Base-by-base conservation (phyloP, 352 stramenopile genomes). In the Phytophthora ramorum region DNA sequence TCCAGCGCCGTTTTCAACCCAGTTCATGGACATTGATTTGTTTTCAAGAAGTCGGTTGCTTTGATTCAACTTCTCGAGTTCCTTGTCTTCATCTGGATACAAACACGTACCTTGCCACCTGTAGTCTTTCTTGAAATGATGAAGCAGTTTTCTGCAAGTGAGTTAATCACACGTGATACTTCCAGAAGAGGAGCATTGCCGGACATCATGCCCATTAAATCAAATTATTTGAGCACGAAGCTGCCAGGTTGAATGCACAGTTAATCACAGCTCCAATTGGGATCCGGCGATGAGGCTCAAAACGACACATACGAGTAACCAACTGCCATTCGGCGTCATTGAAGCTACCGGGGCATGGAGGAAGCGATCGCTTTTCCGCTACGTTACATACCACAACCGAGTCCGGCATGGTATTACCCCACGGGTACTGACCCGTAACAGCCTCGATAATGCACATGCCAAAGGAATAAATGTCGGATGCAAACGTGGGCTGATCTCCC, bases 381-480 rank as follows among this genome's bases (percentile, higher is more conserved):
- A 63, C 56, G 16, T 63, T 56, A 4, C 14, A 26, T 32, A 24
- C 34, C 22, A 63, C 44, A 5, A 32, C 57, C 7, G 24, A 48
- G 26, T 64, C 57, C 12, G 26, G 35, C 22, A 64, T 50, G 14
- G 35, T n/a, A 14, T 58, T 57, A 10, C 58, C 47, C 58, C 58
- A 66, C 19, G 56, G 56, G 48, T 57, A 64, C 35, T 57, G 22
- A 1, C 37, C 37, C 17, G 57, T 64, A 16, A 64, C 47, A 14
- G 57, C 24, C 37, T 64, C 57, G 16, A 64, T 45, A 19, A 64
- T 64, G 10, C 57, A 57, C 57, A 64, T 64, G 9, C 57, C 57
- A 37, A 57, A 38, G 6, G 57, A 64, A 37, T 57, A 64, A 51
- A 64, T 64, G 19, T 64, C 57, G 8, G 57, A 64, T 48, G 45